Evolutionary conservation across 805 yeast genomes (phyloP).

Genomic region (Brettanomyces sp.): DNA sequence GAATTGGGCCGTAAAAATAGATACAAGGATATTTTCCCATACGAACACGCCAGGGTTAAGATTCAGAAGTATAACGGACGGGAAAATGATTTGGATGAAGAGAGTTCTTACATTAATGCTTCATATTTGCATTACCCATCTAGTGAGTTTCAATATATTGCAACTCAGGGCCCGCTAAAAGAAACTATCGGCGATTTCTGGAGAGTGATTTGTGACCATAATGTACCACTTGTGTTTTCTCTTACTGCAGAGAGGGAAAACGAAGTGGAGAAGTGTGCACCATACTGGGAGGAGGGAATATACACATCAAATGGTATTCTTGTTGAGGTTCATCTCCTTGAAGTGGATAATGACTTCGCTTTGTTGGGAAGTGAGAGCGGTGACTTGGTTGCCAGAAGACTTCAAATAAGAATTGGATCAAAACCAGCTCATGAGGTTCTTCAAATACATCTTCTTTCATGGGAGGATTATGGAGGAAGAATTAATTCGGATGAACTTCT

Average conservation of each 20-base stretch:
- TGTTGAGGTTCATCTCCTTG: slow-evolving; percentile 17
- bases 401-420: slow-evolving; percentile 30
- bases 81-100: slow-evolving; percentile 25
- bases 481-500: slow-evolving; percentile 49
- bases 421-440: slow-evolving; percentile 36
- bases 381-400: slow-evolving; percentile 30
- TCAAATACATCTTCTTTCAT: slow-evolving; percentile 68
- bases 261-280: slow-evolving; percentile 70
- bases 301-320: slow-evolving; percentile 27
- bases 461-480: slow-evolving; percentile 79
- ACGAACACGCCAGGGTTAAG: slow-evolving; percentile 75
- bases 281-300: slow-evolving; percentile 66
- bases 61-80: slow-evolving; percentile 24
- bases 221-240: slow-evolving; percentile 59
- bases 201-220: slow-evolving; percentile 60
- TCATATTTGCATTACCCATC: slow-evolving; percentile 48
- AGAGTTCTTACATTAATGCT: slow-evolving; percentile 70
- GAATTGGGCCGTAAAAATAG: slow-evolving; percentile 77
- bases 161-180: slow-evolving; percentile 80
- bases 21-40: slow-evolving; percentile 82
- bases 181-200: slow-evolving; percentile 79
- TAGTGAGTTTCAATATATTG: slow-evolving; percentile 48
- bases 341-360: slow-evolving; percentile 18
- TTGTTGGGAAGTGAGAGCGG: slow-evolving; percentile 14
- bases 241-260: slow-evolving; percentile 71